phyloP scores from a whole-genome alignment of 2,329 filamentous ascomycete species.

The Chrysosporium keratinophilum region DNA sequence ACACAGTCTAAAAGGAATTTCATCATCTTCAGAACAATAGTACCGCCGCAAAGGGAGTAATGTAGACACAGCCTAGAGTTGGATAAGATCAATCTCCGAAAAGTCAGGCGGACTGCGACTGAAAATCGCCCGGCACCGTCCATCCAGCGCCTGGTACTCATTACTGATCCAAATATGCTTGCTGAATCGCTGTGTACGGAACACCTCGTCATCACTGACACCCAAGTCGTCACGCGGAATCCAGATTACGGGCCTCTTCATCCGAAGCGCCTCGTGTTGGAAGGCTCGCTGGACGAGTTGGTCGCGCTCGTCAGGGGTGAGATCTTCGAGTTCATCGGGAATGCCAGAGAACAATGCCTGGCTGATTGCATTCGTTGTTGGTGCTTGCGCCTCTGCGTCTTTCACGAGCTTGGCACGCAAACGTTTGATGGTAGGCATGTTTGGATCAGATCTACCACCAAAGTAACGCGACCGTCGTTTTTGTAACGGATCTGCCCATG shows the following conservation, averaged over 20 bases:
- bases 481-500: constrained; percentile 37
- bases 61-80: constrained; percentile 55
- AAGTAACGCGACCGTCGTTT: constrained; percentile 35
- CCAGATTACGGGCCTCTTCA: constrained; percentile 81
- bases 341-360: constrained; percentile 77
- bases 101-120: constrained; percentile 80
- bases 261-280: constrained; percentile 76
- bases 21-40: too few species aligned
- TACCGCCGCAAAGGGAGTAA: too few species aligned
- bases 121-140: constrained; percentile 71
- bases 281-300: constrained; percentile 78
- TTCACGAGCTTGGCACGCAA: constrained; percentile 30
- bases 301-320: constrained; percentile 82
- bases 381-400: constrained; percentile 61
- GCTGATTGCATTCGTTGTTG: constrained; percentile 50
- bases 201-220: constrained; percentile 83
- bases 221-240: constrained; percentile 84
- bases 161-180: constrained; percentile 86
- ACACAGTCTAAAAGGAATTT: not conserved
- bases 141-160: constrained; percentile 78
- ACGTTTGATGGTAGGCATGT: constrained; percentile 26
- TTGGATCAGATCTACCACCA: constrained; percentile 26
- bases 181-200: constrained; percentile 63
- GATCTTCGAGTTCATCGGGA: constrained; percentile 86
- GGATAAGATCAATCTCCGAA: constrained; percentile 76